Conservation (phyloP, 768 basidiomycete species). For the Lentinula sp. region DNA sequence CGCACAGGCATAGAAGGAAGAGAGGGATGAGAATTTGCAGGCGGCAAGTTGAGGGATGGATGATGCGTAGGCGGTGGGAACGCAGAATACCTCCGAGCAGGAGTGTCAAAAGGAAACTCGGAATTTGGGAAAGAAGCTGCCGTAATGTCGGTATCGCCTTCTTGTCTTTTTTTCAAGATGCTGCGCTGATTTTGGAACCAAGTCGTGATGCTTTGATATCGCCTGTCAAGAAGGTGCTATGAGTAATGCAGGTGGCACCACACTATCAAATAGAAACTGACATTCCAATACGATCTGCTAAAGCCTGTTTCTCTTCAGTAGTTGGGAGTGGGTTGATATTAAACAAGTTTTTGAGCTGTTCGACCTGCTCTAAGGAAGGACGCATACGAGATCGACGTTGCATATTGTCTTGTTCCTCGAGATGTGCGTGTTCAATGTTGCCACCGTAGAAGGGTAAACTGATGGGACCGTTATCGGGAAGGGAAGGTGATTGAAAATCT, state of each 20-base stretch:
- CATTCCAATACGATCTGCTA: slow-evolving; percentile 73
- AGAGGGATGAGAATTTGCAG: slow-evolving; percentile 16
- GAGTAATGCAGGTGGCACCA: slow-evolving; percentile 3
- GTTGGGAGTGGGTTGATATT: slow-evolving; percentile 61
- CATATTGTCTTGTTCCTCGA: slow-evolving; percentile 43
- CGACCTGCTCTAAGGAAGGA: slow-evolving; percentile 58
- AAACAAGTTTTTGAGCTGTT: slow-evolving; percentile 65
- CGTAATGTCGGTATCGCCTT: slow-evolving; percentile 40
- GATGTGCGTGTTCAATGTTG: slow-evolving; percentile 44
- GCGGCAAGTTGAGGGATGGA: slow-evolving; percentile 21
- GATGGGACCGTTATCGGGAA: slow-evolving; percentile 20
- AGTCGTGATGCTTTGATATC: slow-evolving; percentile 73
- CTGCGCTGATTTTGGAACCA: slow-evolving; percentile 88
- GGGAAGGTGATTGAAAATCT: slow-evolving; percentile 17
- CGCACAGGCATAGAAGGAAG: not conserved
- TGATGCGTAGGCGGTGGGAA: slow-evolving; percentile 31
- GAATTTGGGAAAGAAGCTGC: slow-evolving; percentile 19
- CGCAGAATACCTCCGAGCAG: slow-evolving; percentile 33
- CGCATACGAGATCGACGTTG: slow-evolving; percentile 59
- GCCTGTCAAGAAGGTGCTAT: slow-evolving; percentile 37
- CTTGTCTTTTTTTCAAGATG: slow-evolving; percentile 65
- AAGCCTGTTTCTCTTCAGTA: slow-evolving; percentile 56
- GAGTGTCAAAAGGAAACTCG: slow-evolving; percentile 21
- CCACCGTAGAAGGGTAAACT: slow-evolving; percentile 37
- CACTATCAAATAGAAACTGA: slow-evolving; percentile 31